phyloP scores from a whole-genome alignment of 2,329 filamentous ascomycete genomes.

The Zymoseptoria passerinii region DNA sequence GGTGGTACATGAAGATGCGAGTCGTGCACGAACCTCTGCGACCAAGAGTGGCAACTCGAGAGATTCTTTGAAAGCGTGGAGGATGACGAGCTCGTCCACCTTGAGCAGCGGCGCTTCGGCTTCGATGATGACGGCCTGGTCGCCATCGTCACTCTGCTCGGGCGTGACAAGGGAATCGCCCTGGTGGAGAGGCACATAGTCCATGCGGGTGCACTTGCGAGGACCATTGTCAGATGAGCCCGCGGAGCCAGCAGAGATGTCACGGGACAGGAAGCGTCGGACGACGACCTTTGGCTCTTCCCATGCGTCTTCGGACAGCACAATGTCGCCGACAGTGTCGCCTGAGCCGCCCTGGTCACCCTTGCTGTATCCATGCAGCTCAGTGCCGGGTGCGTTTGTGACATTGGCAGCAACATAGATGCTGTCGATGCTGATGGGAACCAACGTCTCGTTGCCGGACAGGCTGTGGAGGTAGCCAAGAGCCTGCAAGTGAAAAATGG shows the following conservation, averaged over 20 bases:
- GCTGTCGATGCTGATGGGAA: slow-evolving; percentile 9
- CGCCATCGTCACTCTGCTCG: not conserved
- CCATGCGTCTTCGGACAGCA: slow-evolving; percentile 3
- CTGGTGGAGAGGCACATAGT: slow-evolving; percentile 1
- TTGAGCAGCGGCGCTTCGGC: not conserved
- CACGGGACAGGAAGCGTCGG: slow-evolving; percentile 1
- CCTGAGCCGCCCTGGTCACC: not conserved
- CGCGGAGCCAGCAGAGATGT: not conserved
- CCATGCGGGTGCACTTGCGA: slow-evolving; percentile 3
- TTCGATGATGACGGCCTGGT: not conserved
- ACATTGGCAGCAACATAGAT: slow-evolving; percentile 7
- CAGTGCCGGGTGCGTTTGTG: not conserved
- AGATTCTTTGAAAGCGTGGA: slow-evolving; percentile 1
- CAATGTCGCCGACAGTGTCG: slow-evolving; percentile 2
- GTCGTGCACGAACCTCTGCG: slow-evolving; percentile 1
- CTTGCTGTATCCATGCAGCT: slow-evolving; percentile 2
- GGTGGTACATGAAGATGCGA: not conserved
- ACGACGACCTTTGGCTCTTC: slow-evolving; percentile 1
- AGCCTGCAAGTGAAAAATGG: slow-evolving; percentile 41
- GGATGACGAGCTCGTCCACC: slow-evolving; percentile 1
- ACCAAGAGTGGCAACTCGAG: slow-evolving; percentile 1
- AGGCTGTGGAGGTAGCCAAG: slow-evolving; percentile 1
- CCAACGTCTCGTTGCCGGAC: slow-evolving; percentile 5
- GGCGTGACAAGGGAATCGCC: not conserved
- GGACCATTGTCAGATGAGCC: not conserved